Conservation (phyloP, 495 filamentous ascomycete genomes). For the Podospora comata region DNA sequence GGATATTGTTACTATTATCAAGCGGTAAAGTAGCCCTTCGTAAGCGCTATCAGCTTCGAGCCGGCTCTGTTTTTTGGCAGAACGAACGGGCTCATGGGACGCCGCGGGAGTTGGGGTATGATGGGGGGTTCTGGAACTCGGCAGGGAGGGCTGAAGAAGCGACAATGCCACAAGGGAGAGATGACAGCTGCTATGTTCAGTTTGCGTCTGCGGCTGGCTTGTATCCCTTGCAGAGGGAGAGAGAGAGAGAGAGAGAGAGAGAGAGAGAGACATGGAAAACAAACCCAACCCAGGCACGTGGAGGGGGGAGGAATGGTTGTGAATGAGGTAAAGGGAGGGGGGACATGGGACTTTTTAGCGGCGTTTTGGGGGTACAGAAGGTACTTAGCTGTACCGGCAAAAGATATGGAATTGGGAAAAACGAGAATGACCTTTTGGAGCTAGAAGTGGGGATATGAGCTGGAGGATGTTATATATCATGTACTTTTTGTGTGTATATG, state of each 20-base stretch:
- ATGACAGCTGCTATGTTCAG: background rate
- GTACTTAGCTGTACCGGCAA: background rate
- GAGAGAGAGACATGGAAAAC: background rate
- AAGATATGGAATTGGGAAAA: background rate
- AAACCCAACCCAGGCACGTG: background rate
- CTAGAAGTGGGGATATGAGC: no score
- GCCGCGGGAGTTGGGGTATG: background rate
- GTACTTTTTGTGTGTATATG: no score
- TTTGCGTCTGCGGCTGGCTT: background rate
- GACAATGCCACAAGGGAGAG: background rate
- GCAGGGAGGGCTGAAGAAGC: background rate
- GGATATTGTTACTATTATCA: conserved; percentile 96
- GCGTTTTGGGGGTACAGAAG: background rate
- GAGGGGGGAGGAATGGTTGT: background rate
- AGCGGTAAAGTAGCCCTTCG: conserved; percentile 60
- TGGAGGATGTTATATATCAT: no score
- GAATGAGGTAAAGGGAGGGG: background rate
- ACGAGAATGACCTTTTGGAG: background rate
- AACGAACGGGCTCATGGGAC: background rate
- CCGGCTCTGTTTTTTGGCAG: background rate
- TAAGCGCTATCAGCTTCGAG: background rate
- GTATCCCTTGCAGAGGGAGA: background rate
- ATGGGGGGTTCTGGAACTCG: background rate
- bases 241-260: background rate
- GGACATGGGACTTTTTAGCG: background rate